Percentiles rank a stretch among this genome's conserved stretches.
Evolutionary conservation across 83 land plant species (phyloP).

Genomic region (Thuja plicata): DNA sequence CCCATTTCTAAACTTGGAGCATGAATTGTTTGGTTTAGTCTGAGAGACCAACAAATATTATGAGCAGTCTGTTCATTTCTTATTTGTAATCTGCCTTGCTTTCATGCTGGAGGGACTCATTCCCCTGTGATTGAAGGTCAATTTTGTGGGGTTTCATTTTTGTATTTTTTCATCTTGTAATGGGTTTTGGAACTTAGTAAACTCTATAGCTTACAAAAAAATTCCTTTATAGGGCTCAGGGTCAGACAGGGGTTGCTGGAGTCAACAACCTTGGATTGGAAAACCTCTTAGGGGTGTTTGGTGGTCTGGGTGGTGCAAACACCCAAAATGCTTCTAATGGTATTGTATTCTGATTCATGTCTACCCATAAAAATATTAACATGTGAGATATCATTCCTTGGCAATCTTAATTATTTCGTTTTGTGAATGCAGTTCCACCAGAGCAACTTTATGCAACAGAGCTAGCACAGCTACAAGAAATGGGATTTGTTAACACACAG

Average conservation of each 20-base stretch:
- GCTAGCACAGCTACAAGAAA: conserved; percentile 90
- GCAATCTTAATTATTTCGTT: neutral
- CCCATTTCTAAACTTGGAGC: neutral
- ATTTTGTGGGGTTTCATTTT: neutral
- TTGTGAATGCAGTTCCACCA: conserved; percentile 54
- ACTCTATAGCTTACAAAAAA: too few species aligned
- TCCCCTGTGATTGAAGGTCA: neutral
- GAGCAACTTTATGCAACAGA: conserved; percentile 88
- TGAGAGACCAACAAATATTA: neutral
- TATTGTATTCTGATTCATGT: neutral
- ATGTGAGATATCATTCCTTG: neutral
- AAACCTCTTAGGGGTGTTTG: conserved; percentile 75
- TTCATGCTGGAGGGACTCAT: neutral
- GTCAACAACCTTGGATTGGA: conserved; percentile 54
- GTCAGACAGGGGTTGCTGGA: conserved; percentile 40
- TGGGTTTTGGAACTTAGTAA: neutral
- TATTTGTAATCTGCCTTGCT: neutral
- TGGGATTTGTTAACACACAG: conserved; percentile 92
- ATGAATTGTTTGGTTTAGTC: neutral
- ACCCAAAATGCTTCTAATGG: conserved; percentile 40
- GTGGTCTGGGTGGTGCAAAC: conserved; percentile 66
- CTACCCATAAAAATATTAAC: neutral
- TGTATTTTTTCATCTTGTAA: neutral
- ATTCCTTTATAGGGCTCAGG: conserved; percentile 41
- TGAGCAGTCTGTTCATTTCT: neutral